Conservation (phyloP, 179 eudicot species). For the Corrigiola litoralis region DNA sequence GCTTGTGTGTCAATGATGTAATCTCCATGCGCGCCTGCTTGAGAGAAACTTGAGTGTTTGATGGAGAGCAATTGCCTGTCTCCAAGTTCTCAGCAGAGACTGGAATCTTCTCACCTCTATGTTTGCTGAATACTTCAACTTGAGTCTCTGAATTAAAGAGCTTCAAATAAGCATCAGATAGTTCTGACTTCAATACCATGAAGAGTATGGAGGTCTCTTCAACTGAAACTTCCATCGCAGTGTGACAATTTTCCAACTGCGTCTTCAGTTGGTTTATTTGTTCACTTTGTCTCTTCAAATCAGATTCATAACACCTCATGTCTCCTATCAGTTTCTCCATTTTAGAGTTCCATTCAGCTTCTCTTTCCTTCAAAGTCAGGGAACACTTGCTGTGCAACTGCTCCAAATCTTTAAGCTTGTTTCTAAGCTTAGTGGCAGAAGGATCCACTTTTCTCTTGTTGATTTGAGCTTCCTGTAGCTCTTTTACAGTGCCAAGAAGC, state of each 20-base stretch:
- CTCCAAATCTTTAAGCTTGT: constrained; percentile 69
- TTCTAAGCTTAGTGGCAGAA: constrained; percentile 53
- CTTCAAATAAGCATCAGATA: constrained; percentile 37
- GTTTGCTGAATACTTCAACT: constrained; percentile 14
- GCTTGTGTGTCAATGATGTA: constrained; percentile 38
- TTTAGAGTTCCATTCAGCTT: constrained; percentile 65
- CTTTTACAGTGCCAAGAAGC: constrained; percentile 53
- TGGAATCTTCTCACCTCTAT: constrained; percentile 25
- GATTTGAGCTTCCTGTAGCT: constrained; percentile 82
- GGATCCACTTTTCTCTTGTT: constrained; percentile 52
- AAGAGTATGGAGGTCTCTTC: constrained; percentile 63
- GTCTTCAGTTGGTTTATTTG: constrained; percentile 44
- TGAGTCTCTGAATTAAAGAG: constrained; percentile 31
- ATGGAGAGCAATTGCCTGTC: constrained; percentile 28
- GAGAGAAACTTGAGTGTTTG: constrained; percentile 28
- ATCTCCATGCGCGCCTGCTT: constrained; percentile 47
- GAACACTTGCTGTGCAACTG: constrained; percentile 58
- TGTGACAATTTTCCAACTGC: constrained; percentile 56
- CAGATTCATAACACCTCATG: constrained; percentile 38
- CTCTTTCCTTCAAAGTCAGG: constrained; percentile 53
- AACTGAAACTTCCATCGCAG: constrained; percentile 51
- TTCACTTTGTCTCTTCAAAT: constrained; percentile 40
- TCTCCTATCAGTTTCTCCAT: constrained; percentile 49
- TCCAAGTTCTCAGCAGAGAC: constrained; percentile 32
- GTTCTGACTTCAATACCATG: constrained; percentile 59